Conservation (phyloP, 1,139 yeast species). For the Magnusiomyces suaveolens region DNA sequence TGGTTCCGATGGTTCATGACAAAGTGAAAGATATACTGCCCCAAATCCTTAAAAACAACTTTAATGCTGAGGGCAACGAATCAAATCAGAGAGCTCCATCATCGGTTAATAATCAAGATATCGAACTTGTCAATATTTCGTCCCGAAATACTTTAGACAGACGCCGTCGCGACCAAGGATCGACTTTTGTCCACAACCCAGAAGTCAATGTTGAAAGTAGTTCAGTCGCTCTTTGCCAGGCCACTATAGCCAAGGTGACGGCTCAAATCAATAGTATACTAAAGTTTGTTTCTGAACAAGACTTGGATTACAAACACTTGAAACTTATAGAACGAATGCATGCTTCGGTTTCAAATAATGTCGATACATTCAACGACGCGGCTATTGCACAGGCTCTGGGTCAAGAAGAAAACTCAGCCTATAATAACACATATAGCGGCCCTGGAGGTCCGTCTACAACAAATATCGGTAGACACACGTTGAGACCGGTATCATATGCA, state of each 20-base stretch:
- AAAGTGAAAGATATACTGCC: constrained; percentile 24
- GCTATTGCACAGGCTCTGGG: neutral
- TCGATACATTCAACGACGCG: neutral
- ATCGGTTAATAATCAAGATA: constrained; percentile 3
- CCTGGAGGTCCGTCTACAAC: neutral
- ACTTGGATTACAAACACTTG: constrained; percentile 25
- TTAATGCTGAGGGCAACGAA: constrained; percentile 2
- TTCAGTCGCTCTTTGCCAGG: neutral
- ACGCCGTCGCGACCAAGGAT: neutral
- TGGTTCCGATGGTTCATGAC: constrained; percentile 32
- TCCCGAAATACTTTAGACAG: neutral
- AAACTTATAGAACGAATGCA: constrained; percentile 8
- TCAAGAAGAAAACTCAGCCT: neutral
- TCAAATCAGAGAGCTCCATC: constrained; percentile 8
- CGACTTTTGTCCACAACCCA: neutral
- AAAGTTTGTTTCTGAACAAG: constrained; percentile 26
- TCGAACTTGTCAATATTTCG: neutral
- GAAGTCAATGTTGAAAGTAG: too few species aligned
- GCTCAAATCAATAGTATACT: constrained; percentile 16
- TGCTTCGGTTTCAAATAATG: neutral
- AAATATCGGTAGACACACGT: too few species aligned
- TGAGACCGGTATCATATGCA: too few species aligned
- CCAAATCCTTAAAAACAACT: constrained; percentile 8
- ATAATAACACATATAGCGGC: neutral
- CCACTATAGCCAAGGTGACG: neutral